Percentiles rank a stretch among this genome's conserved stretches.
Evolutionary conservation across 768 basidiomycete species (phyloP).

Genomic region (Lentinus brumalis): DNA sequence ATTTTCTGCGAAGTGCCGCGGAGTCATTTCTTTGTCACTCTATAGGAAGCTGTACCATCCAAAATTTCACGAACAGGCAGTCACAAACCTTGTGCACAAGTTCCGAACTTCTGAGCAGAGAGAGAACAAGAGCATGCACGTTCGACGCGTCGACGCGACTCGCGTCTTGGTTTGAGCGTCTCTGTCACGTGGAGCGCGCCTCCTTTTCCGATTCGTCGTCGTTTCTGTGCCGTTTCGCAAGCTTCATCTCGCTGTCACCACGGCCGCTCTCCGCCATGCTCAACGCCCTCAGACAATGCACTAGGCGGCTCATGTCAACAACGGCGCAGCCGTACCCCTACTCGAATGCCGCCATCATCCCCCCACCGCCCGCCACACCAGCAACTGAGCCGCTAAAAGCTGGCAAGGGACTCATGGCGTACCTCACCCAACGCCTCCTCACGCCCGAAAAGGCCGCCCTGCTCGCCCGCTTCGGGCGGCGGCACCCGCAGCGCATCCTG

Average conservation of each 20-base stretch:
- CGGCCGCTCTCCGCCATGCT: slow-evolving; percentile 32
- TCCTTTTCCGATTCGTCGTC: slow-evolving; percentile 4
- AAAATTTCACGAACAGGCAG: too few relatives aligned
- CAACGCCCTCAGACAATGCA: slow-evolving; percentile 38
- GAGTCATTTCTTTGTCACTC: too few relatives aligned
- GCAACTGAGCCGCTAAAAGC: slow-evolving; percentile 50
- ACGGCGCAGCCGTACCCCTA: slow-evolving; percentile 62
- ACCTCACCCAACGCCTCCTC: slow-evolving; percentile 65
- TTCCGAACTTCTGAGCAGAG: too few relatives aligned
- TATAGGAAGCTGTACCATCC: too few relatives aligned
- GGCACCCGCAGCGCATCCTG: slow-evolving; percentile 64
- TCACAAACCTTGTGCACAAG: too few relatives aligned
- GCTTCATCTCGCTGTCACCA: background rate
- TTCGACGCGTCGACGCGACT: background rate
- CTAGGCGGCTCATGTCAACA: slow-evolving; percentile 48
- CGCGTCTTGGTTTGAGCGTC: slow-evolving; percentile 5
- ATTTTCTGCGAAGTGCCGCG: too few relatives aligned
- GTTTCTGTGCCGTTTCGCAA: background rate
- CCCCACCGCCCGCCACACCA: slow-evolving; percentile 42
- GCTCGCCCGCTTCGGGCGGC: slow-evolving; percentile 73
- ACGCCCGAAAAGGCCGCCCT: slow-evolving; percentile 70
- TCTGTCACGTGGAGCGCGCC: slow-evolving; percentile 16
- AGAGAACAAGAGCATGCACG: background rate
- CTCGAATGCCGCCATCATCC: slow-evolving; percentile 65
- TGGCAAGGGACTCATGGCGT: slow-evolving; percentile 80